phyloP scores from a whole-genome alignment of 139 green algal genomes.

The Tetraselmis striata region DNA sequence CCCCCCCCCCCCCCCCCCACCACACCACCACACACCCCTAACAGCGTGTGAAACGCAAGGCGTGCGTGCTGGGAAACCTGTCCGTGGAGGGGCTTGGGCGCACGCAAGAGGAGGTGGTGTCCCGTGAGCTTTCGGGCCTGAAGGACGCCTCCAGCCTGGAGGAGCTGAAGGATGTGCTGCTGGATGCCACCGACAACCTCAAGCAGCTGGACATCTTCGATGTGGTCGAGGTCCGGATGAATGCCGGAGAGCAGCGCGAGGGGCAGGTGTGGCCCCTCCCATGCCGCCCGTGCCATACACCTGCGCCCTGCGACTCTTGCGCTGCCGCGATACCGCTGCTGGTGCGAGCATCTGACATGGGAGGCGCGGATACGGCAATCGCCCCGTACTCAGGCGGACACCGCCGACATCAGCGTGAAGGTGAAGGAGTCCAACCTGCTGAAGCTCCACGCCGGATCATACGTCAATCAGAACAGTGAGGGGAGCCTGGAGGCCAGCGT shows the following conservation, averaged over 20 bases:
- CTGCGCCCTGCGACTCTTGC: slow-evolving; percentile 48
- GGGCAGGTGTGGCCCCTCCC: background rate
- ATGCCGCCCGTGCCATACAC: slow-evolving; percentile 29
- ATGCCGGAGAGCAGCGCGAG: slow-evolving; percentile 36
- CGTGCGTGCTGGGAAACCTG: slow-evolving; percentile 5
- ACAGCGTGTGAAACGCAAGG: slow-evolving; percentile 11
- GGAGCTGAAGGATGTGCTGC: slow-evolving; percentile 53
- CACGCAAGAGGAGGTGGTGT: slow-evolving; percentile 32
- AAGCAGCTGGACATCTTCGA: slow-evolving; percentile 57
- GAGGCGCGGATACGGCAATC: slow-evolving; percentile 15
- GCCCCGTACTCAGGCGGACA: background rate
- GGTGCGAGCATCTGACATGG: too few relatives aligned
- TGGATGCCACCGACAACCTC: slow-evolving; percentile 42
- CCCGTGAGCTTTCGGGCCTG: slow-evolving; percentile 35
- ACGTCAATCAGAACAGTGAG: background rate
- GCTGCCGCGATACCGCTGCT: too few relatives aligned
- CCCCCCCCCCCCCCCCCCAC: too few relatives aligned
- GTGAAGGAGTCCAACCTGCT: background rate
- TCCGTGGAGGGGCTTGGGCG: slow-evolving; percentile 11
- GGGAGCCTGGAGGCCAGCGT: background rate
- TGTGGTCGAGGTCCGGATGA: slow-evolving; percentile 44
- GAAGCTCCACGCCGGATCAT: background rate
- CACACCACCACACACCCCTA: background rate
- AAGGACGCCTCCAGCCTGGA: slow-evolving; percentile 45
- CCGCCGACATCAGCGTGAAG: background rate